phyloP scores from a whole-genome alignment of 805 yeast genomes.

The Lachancea mirantina region DNA sequence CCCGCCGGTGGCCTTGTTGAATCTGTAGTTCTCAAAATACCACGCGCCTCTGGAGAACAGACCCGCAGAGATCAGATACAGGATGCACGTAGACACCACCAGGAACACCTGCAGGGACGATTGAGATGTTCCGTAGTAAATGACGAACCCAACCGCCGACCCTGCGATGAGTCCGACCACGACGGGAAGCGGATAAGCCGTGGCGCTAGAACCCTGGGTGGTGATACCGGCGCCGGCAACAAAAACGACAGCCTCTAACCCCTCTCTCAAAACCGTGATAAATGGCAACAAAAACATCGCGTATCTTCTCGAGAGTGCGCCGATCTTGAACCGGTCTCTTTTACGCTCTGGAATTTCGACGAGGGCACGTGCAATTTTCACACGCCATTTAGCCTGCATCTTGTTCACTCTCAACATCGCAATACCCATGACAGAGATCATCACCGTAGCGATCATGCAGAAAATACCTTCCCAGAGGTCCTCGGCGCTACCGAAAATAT shows the following conservation, averaged over 20 bases:
- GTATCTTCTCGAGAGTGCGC: conserved; percentile 61
- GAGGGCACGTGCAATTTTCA: conserved; percentile 82
- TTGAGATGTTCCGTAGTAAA: conserved; percentile 78
- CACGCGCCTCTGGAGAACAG: conserved; percentile 89
- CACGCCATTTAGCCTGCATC: conserved; percentile 96
- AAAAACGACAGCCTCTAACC: conserved; percentile 91
- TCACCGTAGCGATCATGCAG: conserved; percentile 79
- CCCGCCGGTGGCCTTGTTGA: conserved; percentile 71
- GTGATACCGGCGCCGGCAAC: conserved; percentile 91
- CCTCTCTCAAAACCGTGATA: conserved; percentile 90
- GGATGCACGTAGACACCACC: conserved; percentile 78
- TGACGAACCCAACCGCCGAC: conserved; percentile 52
- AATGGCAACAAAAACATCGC: conserved; percentile 86
- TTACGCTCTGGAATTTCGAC: conserved; percentile 48
- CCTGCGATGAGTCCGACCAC: conserved; percentile 82
- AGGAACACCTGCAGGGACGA: conserved; percentile 83
- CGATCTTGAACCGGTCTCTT: conserved; percentile 46
- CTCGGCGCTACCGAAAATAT: conserved; percentile 81
- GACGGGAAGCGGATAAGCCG: conserved; percentile 91
- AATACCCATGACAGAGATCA: conserved; percentile 91
- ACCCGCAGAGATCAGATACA: conserved; percentile 88
- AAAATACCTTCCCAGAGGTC: conserved; percentile 97
- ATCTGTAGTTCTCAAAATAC: conserved; percentile 71
- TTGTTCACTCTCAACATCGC: conserved; percentile 94
- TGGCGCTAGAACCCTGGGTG: conserved; percentile 44